Base-by-base conservation (phyloP, 305 asterid genomes). In the Fraxinus velutina region DNA sequence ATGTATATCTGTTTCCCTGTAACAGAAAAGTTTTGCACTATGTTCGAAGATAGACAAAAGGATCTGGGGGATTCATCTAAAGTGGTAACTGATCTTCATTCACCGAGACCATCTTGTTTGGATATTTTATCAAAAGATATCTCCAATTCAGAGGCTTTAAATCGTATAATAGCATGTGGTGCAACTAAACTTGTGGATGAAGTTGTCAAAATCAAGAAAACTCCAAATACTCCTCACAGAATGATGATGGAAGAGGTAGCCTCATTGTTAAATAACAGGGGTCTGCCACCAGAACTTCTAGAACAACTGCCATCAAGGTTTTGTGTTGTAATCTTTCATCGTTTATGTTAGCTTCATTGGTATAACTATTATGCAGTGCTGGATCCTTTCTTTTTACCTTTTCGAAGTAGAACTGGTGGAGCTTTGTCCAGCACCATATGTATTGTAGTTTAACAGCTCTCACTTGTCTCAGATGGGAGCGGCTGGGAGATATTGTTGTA, bases 291-390 rank as follows among this genome's bases (percentile, higher is more conserved):
- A 34, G 87, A 88, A 84, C 94, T 93, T 79, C 81, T 92, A 57
- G 95, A 93, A 80, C 91, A 96, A 87, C 89, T 96, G 37, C 99
- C 98, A 60, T 86, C 94, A 79, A 92, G 99, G 99, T 96, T 78
- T 71, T 73, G 17, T 71, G 75, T 84, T 7, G 21, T 79, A 47
- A 27, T 72, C 34, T 21, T 47, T 70, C 32, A 8, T 52, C 36
- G 30, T 17, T 74, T 50, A 60, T 81, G 66, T 42, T 64, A 73
- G 71, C 84, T 50, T 76, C 27, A 34, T 79, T 29, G 44, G 2
- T 32, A 44, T 22, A 50, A 57, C 37, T 50, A 44, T 15, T 62
- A 62, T 66, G 12, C 36, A 73, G 27, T 34, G 34, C 10, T 32
- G 66, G 27, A 76, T 77, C 55, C 47, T 73, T 79, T 47, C 15